Base-by-base conservation (phyloP, 2,329 filamentous ascomycete genomes). In the Xylaria sp. region DNA sequence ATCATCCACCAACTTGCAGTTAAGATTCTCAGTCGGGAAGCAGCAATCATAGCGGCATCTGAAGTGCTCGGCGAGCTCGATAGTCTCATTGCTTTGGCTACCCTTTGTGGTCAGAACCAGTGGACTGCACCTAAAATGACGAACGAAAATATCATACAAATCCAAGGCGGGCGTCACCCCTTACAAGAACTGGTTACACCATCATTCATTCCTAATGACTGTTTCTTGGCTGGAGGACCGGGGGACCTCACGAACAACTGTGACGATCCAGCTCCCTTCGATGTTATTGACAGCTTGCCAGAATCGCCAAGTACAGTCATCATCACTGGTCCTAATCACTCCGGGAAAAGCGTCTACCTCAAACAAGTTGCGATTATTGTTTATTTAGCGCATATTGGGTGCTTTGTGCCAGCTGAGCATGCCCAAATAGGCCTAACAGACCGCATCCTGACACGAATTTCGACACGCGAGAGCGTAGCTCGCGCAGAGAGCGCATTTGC, bases 291-390 rank as follows among this genome's bases (percentile, higher is more conserved):
- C 50, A 63, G 58, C 32, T 68, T 64, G 8, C 63, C 62, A 20
- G 68, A 73, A 6, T 73, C 79, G 2, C 89, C 92, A 13, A 93
- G 88, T 72, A 91, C 94, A 81, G 79, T 98, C 13, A 83, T 98
- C 6, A 81, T 99, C 75, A 98, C 96, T 0, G 96, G 96, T 0
- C 94, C 96, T 4, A 99, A 99, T 75, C 97, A 96, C 78, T 98
- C 96, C 0, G 96, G 96, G 0, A 99, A 99, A 80, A 98, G 94
- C 74, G 89, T 98, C 0, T 98, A 97, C 80, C 86, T 98, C 77
- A 99, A 97, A 80, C 95, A 99, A 79, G 89, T 93, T 39, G 96
- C 94, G 4, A 83, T 98, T 59, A 96, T 97, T 68, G 90, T 97
- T 15, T 98, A 96, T 77, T 87, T 99, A 80, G 93, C 96, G 0